A percentile compares a stretch with the other conserved stretches of the same genome.
Conservation (phyloP, 108 stramenopile genomes). For the Nannochloropsis granulata region DNA sequence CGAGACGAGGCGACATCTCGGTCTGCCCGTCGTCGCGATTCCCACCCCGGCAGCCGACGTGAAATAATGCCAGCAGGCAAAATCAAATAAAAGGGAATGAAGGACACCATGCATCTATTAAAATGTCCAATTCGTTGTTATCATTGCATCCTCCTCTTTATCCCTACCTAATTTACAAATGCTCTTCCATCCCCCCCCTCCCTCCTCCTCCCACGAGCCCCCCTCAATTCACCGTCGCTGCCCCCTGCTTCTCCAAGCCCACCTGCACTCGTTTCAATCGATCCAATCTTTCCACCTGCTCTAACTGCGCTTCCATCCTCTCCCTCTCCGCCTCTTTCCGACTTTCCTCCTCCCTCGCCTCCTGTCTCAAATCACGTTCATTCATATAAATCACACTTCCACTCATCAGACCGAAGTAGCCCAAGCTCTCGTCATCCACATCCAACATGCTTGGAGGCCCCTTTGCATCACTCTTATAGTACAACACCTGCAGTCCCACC, state of each 20-base stretch:
- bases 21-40: not conserved
- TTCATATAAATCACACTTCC: slow-evolving; percentile 14
- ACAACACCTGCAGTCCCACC: not conserved
- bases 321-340: not conserved
- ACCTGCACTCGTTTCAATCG: not conserved
- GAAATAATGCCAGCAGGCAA: not conserved
- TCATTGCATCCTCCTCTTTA: no score
- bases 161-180: not conserved
- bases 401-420: not conserved
- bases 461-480: not conserved
- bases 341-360: not conserved
- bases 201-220: not conserved
- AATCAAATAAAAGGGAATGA: not conserved
- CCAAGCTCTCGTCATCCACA: not conserved
- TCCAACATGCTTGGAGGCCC: not conserved
- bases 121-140: no score
- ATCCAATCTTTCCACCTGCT: not conserved
- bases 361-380: not conserved
- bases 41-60: not conserved
- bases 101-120: not conserved
- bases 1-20: slow-evolving; percentile 11
- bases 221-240: not conserved
- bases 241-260: not conserved
- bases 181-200: not conserved
- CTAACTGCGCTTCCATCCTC: not conserved